Evolutionary conservation across 805 yeast genomes (phyloP), one percentile per base, ranked within the genome.

Genomic region (Crinitomyces ghanaensis): DNA sequence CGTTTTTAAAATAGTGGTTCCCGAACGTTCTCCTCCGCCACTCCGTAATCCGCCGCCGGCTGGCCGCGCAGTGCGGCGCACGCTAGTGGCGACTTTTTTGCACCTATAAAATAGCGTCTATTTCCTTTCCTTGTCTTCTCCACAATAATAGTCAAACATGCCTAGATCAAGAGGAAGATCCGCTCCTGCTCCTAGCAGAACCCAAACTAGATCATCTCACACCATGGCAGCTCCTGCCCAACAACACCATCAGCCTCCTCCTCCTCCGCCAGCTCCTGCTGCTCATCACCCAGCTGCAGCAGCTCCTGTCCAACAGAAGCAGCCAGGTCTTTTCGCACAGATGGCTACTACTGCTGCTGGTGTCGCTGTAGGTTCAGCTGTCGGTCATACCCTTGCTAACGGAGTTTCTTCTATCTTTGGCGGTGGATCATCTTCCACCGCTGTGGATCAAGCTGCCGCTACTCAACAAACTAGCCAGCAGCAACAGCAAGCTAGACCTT

Each of bases 261-360:
- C 58, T 24, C 50, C 56, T 26, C 66, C 66, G 20, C 28, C 28
- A 25, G 28, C 28, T 25, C 17, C 28, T 25, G 54, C 66, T 19
- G 60, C 71, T 31, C 62, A 65, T 30, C 67, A 77, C 30, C 72
- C 72, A 40, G 59, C 61, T 37, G 53, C 65, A 34, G 68, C 66
- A 40, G 71, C 73, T 31, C 66, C 45, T 17, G 70, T 53, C 26
- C 59, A 50, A 36, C 56, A 45, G 31, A 57, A 49, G 40, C 57
- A 54, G 49, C 96, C 96, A 30, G 96, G 97, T 50, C 50, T 88
- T 56, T 86, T 88, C 51, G 81, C 88, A 39, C 93, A 91, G 64
- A 91, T 91, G 98, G 97, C 97, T 25, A 69, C 93, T 30, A 91
- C 98, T 31, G 98, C 98, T 36, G 98, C 97, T 31, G 98, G 98